Percentiles rank a stretch among this genome's conserved stretches.
Conservation (phyloP, 2,329 filamentous ascomycete genomes). For the Colletotrichum sp. region DNA sequence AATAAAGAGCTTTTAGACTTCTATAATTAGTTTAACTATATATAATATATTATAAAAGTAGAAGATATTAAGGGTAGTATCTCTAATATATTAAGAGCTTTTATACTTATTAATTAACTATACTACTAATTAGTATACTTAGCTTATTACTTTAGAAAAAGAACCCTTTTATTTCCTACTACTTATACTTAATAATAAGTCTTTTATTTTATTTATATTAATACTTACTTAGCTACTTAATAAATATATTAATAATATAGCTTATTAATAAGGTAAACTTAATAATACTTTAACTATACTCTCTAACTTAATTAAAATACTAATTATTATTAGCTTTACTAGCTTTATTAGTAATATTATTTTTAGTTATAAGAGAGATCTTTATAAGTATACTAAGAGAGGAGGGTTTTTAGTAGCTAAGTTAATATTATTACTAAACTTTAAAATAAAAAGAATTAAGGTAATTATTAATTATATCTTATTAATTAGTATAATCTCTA, state of each 20-base stretch:
- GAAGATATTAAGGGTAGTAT: no score
- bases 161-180: accelerated
- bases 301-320: neutral
- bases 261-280: accelerated
- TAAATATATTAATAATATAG: neutral
- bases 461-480: no score
- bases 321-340: neutral
- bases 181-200: neutral
- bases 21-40: no score
- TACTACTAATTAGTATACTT: no score
- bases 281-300: neutral
- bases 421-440: no score
- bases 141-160: neutral
- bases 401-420: neutral
- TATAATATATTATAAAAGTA: no score
- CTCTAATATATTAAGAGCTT: no score
- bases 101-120: no score
- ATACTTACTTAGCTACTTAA: neutral
- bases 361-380: neutral
- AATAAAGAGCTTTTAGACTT: no score
- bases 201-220: neutral
- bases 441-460: no score
- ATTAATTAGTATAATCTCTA: no score
- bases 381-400: neutral
- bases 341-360: neutral